Evolutionary conservation across 2,329 filamentous ascomycete genomes (phyloP).

Genomic region (Talaromyces sp.): DNA sequence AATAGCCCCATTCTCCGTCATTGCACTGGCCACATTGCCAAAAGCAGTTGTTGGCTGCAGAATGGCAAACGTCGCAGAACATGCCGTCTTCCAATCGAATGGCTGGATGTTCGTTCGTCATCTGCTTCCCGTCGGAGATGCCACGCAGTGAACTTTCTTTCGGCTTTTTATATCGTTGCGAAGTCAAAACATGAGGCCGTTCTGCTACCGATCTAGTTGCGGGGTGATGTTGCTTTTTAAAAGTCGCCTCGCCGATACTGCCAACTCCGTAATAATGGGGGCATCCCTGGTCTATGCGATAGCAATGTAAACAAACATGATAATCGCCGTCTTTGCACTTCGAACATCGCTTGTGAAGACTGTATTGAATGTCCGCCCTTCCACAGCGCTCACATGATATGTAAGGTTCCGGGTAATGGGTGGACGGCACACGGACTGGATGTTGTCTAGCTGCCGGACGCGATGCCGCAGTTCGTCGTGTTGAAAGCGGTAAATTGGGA

Average conservation of each 20-base stretch:
- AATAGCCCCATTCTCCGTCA: constrained; percentile 92
- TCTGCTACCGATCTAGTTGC: constrained; percentile 37
- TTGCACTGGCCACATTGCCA: constrained; percentile 88
- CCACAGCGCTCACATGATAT: constrained; percentile 69
- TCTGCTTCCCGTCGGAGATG: constrained; percentile 39
- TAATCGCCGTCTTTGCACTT: constrained; percentile 66
- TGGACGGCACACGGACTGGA: constrained; percentile 17
- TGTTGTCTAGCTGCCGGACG: constrained; percentile 28
- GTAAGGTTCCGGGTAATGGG: constrained; percentile 62
- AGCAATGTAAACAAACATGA: constrained; percentile 78
- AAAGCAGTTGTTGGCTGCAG: constrained; percentile 74
- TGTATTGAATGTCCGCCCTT: constrained; percentile 71
- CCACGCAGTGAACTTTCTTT: constrained; percentile 19
- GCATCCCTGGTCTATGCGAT: constrained; percentile 71
- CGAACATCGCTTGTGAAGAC: constrained; percentile 77
- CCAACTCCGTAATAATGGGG: constrained; percentile 86
- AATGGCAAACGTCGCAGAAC: constrained; percentile 73
- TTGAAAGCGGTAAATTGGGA: constrained; percentile 16
- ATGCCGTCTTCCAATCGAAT: constrained; percentile 69
- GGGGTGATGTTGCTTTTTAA: constrained; percentile 48
- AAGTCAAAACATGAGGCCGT: constrained; percentile 48
- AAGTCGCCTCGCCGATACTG: constrained; percentile 62
- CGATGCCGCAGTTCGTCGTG: constrained; percentile 19
- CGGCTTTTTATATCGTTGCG: constrained; percentile 29
- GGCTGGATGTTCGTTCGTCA: constrained; percentile 63